Conservation (phyloP, 2,329 filamentous ascomycete species). For the Dothistroma septosporum region DNA sequence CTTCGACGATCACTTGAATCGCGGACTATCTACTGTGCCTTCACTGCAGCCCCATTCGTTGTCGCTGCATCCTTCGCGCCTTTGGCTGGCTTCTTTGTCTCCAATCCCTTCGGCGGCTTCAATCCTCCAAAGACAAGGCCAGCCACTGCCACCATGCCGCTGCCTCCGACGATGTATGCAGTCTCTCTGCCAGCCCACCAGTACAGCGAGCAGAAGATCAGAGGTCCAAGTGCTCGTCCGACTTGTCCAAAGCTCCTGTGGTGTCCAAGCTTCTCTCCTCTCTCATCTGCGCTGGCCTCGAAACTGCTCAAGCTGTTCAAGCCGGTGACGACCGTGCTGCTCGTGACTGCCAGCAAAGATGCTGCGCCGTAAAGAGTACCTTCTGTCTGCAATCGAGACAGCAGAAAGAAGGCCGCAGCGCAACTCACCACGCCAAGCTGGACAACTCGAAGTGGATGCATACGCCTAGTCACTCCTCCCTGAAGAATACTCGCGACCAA, state of each 20-base stretch:
- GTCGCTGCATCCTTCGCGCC: conserved; percentile 4
- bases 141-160: conserved; percentile 72
- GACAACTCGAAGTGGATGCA: conserved; percentile 76
- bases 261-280: conserved; percentile 81
- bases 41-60: conserved; percentile 15
- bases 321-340: conserved; percentile 89
- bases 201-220: conserved; percentile 91
- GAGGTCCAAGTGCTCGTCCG: conserved; percentile 77
- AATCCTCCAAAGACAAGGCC: conserved; percentile 67
- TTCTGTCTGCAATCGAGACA: conserved; percentile 66
- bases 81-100: conserved; percentile 18
- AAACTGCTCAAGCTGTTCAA: conserved; percentile 89
- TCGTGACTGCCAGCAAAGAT: conserved; percentile 79
- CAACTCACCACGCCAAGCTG: conserved; percentile 75
- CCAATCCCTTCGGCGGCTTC: conserved; percentile 53
- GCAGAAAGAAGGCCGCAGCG: conserved; percentile 72
- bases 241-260: conserved; percentile 79
- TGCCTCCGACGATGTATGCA: conserved; percentile 76
- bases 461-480: conserved; percentile 80
- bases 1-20: not conserved
- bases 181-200: conserved; percentile 94
- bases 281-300: conserved; percentile 73
- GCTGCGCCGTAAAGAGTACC: conserved; percentile 74
- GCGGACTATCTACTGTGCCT: conserved; percentile 9
- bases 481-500: conserved; percentile 89